Percentiles rank a stretch among this genome's conserved stretches.
These are phyloP conservation scores for Puccinia sorghi DNA, from an alignment of 1,284 basidiomycete genomes.

Conservation along the genomic window DNA sequence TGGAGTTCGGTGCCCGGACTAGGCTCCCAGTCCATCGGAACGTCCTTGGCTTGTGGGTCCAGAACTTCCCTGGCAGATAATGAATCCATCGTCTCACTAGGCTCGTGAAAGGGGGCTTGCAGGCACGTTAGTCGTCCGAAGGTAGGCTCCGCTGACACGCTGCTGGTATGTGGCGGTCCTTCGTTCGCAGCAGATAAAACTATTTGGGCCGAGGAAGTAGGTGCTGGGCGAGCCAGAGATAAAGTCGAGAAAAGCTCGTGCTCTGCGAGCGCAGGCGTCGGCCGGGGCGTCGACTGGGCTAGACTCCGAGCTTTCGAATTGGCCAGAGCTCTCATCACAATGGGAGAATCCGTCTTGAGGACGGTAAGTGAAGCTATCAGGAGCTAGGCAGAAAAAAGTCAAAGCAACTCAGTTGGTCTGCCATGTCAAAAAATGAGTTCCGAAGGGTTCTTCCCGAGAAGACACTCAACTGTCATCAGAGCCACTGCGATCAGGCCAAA, in stretches of 20 bases:
- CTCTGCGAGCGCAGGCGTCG: conserved; percentile 16
- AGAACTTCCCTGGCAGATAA: neutral
- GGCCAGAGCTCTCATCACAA: conserved; percentile 22
- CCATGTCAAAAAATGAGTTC: neutral
- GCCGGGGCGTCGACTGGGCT: conserved; percentile 7
- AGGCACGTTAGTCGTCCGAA: conserved; percentile 19
- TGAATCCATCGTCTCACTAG: neutral
- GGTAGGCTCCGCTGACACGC: neutral
- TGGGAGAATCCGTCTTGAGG: conserved; percentile 30
- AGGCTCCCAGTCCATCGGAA: conserved; percentile 48
- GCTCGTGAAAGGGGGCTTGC: conserved; percentile 6
- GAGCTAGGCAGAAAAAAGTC: conserved; percentile 4
- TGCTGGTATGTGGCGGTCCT: neutral
- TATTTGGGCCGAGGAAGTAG: neutral
- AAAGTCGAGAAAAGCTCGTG: conserved; percentile 35
- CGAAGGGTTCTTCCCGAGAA: no score
- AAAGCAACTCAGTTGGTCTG: neutral
- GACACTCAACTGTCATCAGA: conserved; percentile 25
- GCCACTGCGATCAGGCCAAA: neutral
- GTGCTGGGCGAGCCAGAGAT: conserved; percentile 3
- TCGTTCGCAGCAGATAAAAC: neutral
- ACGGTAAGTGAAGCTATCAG: conserved; percentile 26
- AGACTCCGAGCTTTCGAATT: conserved; percentile 4
- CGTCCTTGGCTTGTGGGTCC: neutral
- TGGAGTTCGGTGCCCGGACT: conserved; percentile 9